Percentiles rank a stretch among this genome's conserved stretches.
These are phyloP conservation scores for Fraxinus greggii DNA, from an alignment of 305 asterid species.

Conservation along the genomic window DNA sequence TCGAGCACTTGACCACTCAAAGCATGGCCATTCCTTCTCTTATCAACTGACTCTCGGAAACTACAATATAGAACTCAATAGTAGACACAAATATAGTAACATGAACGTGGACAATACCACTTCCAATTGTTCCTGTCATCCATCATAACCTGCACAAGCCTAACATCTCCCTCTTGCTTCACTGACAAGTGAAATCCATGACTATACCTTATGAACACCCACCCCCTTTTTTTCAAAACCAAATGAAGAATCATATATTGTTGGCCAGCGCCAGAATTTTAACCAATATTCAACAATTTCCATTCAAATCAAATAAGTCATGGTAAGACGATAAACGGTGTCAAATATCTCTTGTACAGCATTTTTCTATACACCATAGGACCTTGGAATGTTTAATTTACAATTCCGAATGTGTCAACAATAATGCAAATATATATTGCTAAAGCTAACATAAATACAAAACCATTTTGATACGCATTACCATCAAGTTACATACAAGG, in stretches of 20 bases:
- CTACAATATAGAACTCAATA: not conserved
- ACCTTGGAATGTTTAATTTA: slow-evolving; percentile 15
- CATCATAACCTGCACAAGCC: not conserved
- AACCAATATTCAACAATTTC: not conserved
- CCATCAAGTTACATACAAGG: slow-evolving; percentile 77
- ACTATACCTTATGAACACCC: not conserved
- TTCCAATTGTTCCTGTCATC: not conserved
- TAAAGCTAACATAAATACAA: slow-evolving; percentile 16
- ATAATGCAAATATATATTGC: not conserved
- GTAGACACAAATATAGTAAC: slow-evolving; percentile 1
- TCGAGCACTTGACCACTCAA: slow-evolving; percentile 5
- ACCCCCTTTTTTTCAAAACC: not conserved
- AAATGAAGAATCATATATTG: not conserved
- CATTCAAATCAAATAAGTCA: not conserved
- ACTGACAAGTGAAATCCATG: not conserved
- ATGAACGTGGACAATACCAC: slow-evolving; percentile 10
- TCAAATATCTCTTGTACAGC: not conserved
- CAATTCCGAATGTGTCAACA: not conserved
- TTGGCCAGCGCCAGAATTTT: not conserved
- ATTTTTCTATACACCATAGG: slow-evolving; percentile 1
- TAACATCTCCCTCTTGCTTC: not conserved
- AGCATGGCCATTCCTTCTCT: slow-evolving; percentile 16
- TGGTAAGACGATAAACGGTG: not conserved
- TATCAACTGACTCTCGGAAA: not conserved
- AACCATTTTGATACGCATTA: slow-evolving; percentile 20